Evolutionary conservation across 2,329 filamentous ascomycete species (phyloP).

Genomic region (Aureobasidium musti): DNA sequence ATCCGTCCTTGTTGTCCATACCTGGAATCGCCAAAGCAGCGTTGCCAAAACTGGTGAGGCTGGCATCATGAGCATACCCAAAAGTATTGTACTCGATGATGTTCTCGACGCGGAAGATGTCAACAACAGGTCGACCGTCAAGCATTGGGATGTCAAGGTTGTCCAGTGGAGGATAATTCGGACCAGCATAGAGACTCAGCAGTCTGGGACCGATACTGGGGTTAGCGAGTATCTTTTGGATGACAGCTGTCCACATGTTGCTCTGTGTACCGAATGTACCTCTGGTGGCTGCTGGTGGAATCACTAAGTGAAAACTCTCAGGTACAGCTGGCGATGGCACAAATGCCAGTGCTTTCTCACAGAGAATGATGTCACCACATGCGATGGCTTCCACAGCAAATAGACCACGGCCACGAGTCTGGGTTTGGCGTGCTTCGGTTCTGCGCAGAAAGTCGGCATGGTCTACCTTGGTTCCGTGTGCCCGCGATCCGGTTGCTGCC

Average conservation of each 20-base stretch:
- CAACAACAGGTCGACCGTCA: conserved; percentile 20
- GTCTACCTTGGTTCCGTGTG: conserved; percentile 31
- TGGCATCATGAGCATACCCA: conserved; percentile 10
- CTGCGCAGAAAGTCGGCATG: conserved; percentile 32
- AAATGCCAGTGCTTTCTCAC: conserved; percentile 35
- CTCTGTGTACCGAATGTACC: conserved; percentile 30
- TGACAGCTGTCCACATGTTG: conserved; percentile 29
- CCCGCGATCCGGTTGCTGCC: background rate
- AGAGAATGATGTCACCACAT: conserved; percentile 27
- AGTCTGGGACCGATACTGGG: conserved; percentile 30
- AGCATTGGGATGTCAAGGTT: conserved; percentile 15
- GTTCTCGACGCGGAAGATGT: conserved; percentile 44
- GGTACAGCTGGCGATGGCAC: conserved; percentile 32
- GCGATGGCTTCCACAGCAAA: conserved; percentile 17
- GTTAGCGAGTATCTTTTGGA: conserved; percentile 34
- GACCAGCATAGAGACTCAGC: conserved; percentile 33
- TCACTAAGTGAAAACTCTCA: conserved; percentile 5
- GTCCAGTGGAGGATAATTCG: conserved; percentile 27
- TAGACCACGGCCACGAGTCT: conserved; percentile 18
- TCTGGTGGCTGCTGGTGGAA: conserved; percentile 11
- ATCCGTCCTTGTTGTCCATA: background rate
- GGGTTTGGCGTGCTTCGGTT: background rate
- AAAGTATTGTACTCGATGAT: conserved; percentile 44
- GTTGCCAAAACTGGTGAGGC: conserved; percentile 14
- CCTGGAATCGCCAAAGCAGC: conserved; percentile 1